phyloP scores from a whole-genome alignment of 2,329 filamentous ascomycete genomes.

The Aspergillus ruber region DNA sequence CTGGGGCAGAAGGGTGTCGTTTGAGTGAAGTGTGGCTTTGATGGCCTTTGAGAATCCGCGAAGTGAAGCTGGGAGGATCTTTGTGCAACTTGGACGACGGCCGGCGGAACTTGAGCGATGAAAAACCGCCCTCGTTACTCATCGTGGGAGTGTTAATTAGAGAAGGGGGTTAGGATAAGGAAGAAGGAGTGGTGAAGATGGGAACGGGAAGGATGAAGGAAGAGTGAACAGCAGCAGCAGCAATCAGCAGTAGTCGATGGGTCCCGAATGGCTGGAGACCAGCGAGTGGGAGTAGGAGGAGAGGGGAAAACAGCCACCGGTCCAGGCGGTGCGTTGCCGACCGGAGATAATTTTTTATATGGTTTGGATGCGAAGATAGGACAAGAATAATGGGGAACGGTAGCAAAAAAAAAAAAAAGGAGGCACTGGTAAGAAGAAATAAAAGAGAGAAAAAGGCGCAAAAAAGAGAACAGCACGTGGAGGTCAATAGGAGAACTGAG shows the following conservation, averaged over 20 bases:
- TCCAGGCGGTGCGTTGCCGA: background rate
- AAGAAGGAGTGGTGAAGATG: slow-evolving; percentile 1
- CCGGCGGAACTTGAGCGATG: slow-evolving; percentile 34
- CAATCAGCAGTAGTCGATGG: no score
- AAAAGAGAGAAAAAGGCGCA: background rate
- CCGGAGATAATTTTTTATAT: no score
- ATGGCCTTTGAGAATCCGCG: slow-evolving; percentile 37
- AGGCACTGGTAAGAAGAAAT: background rate
- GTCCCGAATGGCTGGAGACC: background rate
- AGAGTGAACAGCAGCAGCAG: background rate
- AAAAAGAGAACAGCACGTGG: background rate
- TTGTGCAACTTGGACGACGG: slow-evolving; percentile 40
- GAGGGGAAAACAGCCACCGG: background rate
- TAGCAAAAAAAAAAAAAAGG: background rate
- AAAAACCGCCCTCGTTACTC: slow-evolving; percentile 29
- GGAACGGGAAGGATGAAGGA: slow-evolving; percentile 1
- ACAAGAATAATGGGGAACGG: background rate
- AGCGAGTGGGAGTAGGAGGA: no score
- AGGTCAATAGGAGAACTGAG: background rate
- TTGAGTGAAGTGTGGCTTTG: slow-evolving; percentile 40
- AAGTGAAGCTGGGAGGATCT: slow-evolving; percentile 37
- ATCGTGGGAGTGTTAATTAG: slow-evolving; percentile 26
- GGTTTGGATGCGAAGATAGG: background rate
- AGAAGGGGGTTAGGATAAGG: slow-evolving; percentile 20
- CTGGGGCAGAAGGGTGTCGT: slow-evolving; percentile 42